Base-by-base conservation (phyloP, 352 stramenopile genomes). In the Globisporangium ultimum region DNA sequence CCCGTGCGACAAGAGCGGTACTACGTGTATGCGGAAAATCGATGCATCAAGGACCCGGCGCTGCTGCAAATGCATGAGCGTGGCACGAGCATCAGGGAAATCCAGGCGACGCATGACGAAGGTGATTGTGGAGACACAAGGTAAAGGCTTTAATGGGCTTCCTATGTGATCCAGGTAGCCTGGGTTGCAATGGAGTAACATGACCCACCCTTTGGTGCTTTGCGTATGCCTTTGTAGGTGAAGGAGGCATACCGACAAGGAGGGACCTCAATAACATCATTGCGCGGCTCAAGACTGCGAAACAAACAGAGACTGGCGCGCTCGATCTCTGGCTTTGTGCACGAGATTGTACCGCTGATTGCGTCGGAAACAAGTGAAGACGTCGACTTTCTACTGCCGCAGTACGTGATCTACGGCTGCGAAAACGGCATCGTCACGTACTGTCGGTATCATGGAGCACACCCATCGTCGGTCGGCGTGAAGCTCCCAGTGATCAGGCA, bases 11-110 rank as follows among this genome's bases (percentile, higher is more conserved):
- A 34, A 24, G 21, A 36, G 46, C 55, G 49, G 47, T 61, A 61
- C 38, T 40, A 49, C 28, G 42, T 18, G 55, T 61, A 61, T 36
- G n/a, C 48, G 5, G 55, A 61, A 22, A 48, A 56, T 18, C 21
- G 51, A 18, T 12, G 14, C 13, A 56, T 56, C 51, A 48, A 36
- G 20, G 51, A 56, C 51, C 51, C 51, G 40, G 36, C 36, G 14
- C 36, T 56, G 51, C 51, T 36, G 28, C 28, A 36, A 10, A 36
- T 36, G 28, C 28, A 36, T 10, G 28, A 36, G 28, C 28, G 28
- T 5, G 28, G 28, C 28, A 11, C 9, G 28, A 36, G 28, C 8
- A 9, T 36, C 9, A 5, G 28, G 8, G 28, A 36, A 36, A 36
- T 36, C 28, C 28, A 36, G n/a, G 28, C 28, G 28, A 2, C 28